A percentile compares a stretch with the other conserved stretches of the same genome.
These are phyloP conservation scores for Collybia mongolica DNA, from an alignment of 768 basidiomycete species.

Conservation along the genomic window DNA sequence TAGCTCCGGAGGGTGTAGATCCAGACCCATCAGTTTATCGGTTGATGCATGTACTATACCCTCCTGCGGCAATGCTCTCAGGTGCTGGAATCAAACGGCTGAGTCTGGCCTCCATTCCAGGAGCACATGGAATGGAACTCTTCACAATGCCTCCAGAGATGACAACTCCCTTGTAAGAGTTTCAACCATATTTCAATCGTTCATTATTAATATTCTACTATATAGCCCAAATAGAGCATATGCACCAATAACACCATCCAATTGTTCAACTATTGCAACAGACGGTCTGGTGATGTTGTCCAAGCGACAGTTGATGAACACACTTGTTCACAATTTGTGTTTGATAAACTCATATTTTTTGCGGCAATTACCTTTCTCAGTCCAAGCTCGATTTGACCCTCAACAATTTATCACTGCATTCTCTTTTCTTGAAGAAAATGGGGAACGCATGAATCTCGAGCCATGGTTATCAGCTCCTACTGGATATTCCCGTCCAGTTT, in stretches of 20 bases:
- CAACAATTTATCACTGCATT: not conserved
- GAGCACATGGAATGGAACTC: not conserved
- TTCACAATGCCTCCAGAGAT: conserved; percentile 7
- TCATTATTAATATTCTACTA: not conserved
- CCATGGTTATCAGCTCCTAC: not conserved
- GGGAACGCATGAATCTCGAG: not conserved
- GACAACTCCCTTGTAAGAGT: conserved; percentile 6
- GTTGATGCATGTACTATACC: conserved; percentile 9
- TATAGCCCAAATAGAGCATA: not conserved
- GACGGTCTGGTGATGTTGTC: conserved; percentile 3
- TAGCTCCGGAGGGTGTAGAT: conserved; percentile 3
- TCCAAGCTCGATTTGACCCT: not conserved
- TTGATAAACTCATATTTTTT: conserved; percentile 1
- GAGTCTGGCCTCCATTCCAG: too few species aligned
- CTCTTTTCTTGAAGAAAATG: not conserved
- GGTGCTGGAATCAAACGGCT: conserved; percentile 3
- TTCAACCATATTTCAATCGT: not conserved
- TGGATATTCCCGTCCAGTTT: not conserved
- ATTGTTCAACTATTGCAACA: conserved; percentile 4
- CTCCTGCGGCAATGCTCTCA: conserved; percentile 11
- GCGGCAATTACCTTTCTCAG: not conserved
- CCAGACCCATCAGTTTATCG: conserved; percentile 5
- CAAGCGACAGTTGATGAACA: not conserved
- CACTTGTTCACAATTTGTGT: not conserved
- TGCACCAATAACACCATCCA: not conserved